phyloP scores from a whole-genome alignment of 352 stramenopile species.

The Phytopythium ostracodes region DNA sequence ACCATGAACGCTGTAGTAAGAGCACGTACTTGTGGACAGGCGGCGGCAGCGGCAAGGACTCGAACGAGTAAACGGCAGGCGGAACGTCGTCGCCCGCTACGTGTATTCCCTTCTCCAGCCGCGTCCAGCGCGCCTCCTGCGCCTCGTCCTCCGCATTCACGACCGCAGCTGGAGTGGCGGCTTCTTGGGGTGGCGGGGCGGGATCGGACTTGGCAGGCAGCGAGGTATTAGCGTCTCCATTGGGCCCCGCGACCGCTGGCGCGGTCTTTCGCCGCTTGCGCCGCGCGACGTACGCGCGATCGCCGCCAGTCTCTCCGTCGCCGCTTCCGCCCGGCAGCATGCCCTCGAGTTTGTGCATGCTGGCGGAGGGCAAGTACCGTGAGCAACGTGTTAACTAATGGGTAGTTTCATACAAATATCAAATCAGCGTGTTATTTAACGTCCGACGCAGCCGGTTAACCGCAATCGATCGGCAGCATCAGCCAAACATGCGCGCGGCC shows the following conservation, averaged over 20 bases:
- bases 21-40: constrained; percentile 16
- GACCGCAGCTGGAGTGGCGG: background rate
- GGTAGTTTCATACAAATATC: background rate
- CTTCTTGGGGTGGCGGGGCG: background rate
- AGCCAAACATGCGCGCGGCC: constrained; percentile 84
- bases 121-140: constrained; percentile 45
- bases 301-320: background rate
- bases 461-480: constrained; percentile 2
- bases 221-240: background rate
- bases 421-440: background rate
- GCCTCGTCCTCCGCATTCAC: background rate
- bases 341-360: no score
- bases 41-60: constrained; percentile 24
- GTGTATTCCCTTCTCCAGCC: constrained; percentile 47
- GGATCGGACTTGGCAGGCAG: background rate
- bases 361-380: background rate
- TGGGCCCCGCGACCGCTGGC: background rate
- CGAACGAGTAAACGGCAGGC: constrained; percentile 30
- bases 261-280: constrained; percentile 35
- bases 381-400: background rate
- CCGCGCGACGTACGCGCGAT: constrained; percentile 30
- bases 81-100: constrained; percentile 26
- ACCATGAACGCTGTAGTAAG: no score
- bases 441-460: background rate
- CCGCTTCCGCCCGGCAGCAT: background rate